Percentiles rank a stretch among this genome's conserved stretches.
These are phyloP conservation scores for Coemansia sp. DNA, from an alignment of 192 early-diverging fungal species.

Conservation along the genomic window DNA sequence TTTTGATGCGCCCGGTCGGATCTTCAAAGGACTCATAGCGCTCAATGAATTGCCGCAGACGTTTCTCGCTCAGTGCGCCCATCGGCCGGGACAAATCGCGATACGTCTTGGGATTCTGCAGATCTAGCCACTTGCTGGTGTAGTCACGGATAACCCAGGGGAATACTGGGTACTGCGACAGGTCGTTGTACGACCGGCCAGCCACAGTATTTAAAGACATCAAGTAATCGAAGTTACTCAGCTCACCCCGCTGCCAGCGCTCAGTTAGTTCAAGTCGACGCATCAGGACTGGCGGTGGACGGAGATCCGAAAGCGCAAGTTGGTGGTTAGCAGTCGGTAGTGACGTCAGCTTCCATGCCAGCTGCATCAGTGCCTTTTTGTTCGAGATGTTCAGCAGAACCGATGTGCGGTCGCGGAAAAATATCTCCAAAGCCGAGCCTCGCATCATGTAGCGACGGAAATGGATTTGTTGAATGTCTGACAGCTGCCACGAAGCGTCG, in stretches of 20 bases:
- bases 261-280: conserved; percentile 59
- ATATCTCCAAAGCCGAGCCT: conserved; percentile 44
- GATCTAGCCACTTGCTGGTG: conserved; percentile 73
- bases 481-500: conserved; percentile 35
- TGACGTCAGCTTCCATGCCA: conserved; percentile 47
- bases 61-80: conserved; percentile 72
- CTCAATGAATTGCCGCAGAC: conserved; percentile 52
- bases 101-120: conserved; percentile 72
- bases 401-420: conserved; percentile 43
- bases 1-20: conserved; percentile 56
- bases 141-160: conserved; percentile 91
- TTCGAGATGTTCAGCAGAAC: conserved; percentile 32
- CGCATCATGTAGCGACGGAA: conserved; percentile 48
- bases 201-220: conserved; percentile 91
- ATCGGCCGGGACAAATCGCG: conserved; percentile 91
- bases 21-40: conserved; percentile 66
- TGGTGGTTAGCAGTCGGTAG: conserved; percentile 24
- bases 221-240: conserved; percentile 95
- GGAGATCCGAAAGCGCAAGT: conserved; percentile 37
- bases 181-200: conserved; percentile 80
- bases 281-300: conserved; percentile 28
- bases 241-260: conserved; percentile 80
- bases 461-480: conserved; percentile 37
- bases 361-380: conserved; percentile 44
- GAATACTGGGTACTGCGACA: conserved; percentile 97